Conservation (phyloP, 345 rosid species). For the Gossypioides kirkii region DNA sequence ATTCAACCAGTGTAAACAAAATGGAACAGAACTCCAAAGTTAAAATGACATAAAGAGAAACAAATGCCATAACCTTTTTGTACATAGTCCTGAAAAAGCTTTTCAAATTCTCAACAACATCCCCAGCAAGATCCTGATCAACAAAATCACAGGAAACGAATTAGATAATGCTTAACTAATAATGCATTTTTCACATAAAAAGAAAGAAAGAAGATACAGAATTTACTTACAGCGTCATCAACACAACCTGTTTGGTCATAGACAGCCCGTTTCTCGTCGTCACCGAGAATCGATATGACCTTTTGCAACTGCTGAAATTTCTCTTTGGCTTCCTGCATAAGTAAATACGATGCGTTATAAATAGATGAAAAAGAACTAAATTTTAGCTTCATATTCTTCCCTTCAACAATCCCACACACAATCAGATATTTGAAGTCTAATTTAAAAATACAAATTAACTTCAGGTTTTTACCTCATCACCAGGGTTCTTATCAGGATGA, state of each 20-base stretch:
- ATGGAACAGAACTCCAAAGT: background rate
- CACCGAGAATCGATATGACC: constrained; percentile 82
- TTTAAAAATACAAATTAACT: background rate
- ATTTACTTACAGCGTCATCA: constrained; percentile 77
- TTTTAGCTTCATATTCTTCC: background rate
- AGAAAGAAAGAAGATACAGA: background rate
- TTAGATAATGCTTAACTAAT: background rate
- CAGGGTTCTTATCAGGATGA: constrained; percentile 91
- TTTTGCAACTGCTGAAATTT: constrained; percentile 93
- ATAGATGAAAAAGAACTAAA: background rate
- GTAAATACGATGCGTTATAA: background rate
- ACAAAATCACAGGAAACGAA: constrained; percentile 9
- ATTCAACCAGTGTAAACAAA: background rate
- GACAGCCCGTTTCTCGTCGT: constrained; percentile 72
- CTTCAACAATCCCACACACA: background rate
- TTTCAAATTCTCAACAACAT: constrained; percentile 64
- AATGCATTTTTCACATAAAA: background rate
- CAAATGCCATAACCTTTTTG: constrained; percentile 50
- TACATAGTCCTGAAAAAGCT: constrained; percentile 62
- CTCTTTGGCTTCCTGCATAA: constrained; percentile 77
- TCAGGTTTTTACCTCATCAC: constrained; percentile 54
- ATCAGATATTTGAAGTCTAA: background rate
- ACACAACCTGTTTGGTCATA: constrained; percentile 89
- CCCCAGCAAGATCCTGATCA: constrained; percentile 80
- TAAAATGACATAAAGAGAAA: constrained; percentile 1